Percentiles rank a stretch among this genome's conserved stretches.
These are phyloP conservation scores for Babesia sp. DNA, from an alignment of 169 alveolate species.

Conservation along the genomic window DNA sequence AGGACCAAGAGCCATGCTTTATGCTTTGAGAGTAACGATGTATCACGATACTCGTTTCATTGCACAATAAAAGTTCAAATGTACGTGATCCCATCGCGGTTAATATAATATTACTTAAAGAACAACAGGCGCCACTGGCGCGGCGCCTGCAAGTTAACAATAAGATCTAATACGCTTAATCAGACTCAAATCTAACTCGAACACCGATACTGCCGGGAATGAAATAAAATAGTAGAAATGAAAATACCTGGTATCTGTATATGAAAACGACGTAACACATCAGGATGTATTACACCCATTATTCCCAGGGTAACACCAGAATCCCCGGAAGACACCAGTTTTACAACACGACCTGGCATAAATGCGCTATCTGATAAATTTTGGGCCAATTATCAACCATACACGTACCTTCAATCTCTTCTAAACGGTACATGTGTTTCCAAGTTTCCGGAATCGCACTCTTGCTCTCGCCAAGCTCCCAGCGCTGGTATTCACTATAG, in stretches of 20 bases:
- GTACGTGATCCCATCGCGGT: conserved; percentile 28
- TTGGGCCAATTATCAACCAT: conserved; percentile 4
- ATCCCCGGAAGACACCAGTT: conserved; percentile 14
- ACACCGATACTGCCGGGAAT: conserved; percentile 74
- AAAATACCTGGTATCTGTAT: conserved; percentile 83
- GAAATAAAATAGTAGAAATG: neutral
- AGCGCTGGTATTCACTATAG: conserved; percentile 77
- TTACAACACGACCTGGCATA: conserved; percentile 83
- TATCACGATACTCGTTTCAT: conserved; percentile 54
- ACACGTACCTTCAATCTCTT: conserved; percentile 63
- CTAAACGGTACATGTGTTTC: conserved; percentile 47
- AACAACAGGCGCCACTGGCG: conserved; percentile 12
- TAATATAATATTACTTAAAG: no score
- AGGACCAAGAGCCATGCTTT: conserved; percentile 53
- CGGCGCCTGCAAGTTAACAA: neutral
- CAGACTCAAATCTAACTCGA: conserved; percentile 63
- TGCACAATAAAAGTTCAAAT: conserved; percentile 27
- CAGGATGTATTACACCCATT: conserved; percentile 94
- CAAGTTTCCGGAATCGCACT: conserved; percentile 65
- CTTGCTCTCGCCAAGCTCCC: conserved; percentile 71
- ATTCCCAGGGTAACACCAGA: conserved; percentile 78
- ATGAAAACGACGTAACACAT: conserved; percentile 87
- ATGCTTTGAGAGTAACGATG: conserved; percentile 44
- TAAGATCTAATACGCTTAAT: conserved; percentile 13
- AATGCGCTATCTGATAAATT: conserved; percentile 66